phyloP scores from a whole-genome alignment of 371 early-diverging fungal species.

The Mucor lusitanicus region DNA sequence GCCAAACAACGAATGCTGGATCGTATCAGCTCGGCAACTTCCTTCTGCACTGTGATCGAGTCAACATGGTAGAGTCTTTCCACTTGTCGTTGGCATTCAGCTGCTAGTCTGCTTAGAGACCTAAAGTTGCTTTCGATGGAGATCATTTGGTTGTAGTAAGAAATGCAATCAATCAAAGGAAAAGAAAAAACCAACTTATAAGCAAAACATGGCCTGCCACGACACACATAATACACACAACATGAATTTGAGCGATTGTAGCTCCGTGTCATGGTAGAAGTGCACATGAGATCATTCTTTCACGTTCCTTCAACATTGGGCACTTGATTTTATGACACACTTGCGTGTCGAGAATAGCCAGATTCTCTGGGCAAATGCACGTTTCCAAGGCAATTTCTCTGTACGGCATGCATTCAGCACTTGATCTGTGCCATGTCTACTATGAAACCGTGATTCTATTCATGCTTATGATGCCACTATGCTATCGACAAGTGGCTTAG shows the following conservation, averaged over 20 bases:
- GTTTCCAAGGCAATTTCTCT: not conserved
- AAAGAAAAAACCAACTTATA: not conserved
- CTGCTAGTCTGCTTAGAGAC: slow-evolving; percentile 33
- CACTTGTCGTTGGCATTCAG: slow-evolving; percentile 49
- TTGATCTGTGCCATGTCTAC: not conserved
- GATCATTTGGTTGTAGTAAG: slow-evolving; percentile 5
- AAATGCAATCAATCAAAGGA: not conserved
- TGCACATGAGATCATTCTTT: slow-evolving; percentile 1
- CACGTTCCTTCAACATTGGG: not conserved
- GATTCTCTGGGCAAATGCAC: not conserved
- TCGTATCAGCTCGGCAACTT: slow-evolving; percentile 29
- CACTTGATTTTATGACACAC: not conserved
- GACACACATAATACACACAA: not conserved
- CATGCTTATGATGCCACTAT: not conserved
- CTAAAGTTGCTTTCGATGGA: slow-evolving; percentile 37
- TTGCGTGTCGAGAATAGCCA: not conserved
- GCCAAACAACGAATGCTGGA: slow-evolving; percentile 29
- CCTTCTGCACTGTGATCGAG: slow-evolving; percentile 33
- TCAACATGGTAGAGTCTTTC: slow-evolving; percentile 32
- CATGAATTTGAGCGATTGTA: not conserved
- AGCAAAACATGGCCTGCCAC: not conserved
- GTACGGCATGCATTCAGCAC: too few species aligned
- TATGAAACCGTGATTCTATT: not conserved
- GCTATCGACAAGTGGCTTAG: slow-evolving; percentile 10
- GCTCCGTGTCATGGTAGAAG: not conserved